Conservation (phyloP, 768 basidiomycete species). For the Tylopilus rubrobrunneus region DNA sequence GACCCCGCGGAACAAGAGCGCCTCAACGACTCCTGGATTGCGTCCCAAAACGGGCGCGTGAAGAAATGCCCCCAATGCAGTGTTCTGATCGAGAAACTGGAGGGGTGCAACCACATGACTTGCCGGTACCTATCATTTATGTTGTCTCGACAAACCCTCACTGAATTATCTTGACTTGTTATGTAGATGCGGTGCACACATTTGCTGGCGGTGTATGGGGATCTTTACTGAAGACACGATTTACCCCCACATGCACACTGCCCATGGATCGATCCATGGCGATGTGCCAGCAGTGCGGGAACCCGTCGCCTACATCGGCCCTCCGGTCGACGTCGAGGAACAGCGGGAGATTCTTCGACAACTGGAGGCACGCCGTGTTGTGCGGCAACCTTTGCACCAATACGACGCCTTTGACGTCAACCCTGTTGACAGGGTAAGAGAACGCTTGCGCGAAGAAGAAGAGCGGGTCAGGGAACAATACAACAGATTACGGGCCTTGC, state of each 20-base stretch:
- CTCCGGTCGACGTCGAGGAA: constrained; percentile 18
- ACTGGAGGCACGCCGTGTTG: constrained; percentile 9
- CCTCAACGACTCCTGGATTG: constrained; percentile 58
- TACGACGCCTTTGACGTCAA: not conserved
- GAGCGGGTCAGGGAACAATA: not conserved
- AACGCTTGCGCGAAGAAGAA: not conserved
- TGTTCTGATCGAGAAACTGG: constrained; percentile 61
- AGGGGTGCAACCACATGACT: constrained; percentile 79
- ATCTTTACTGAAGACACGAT: constrained; percentile 32
- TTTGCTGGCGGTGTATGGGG: constrained; percentile 65
- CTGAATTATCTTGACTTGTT: not conserved
- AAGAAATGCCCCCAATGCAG: constrained; percentile 72
- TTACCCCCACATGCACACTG: constrained; percentile 36
- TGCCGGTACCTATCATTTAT: constrained; percentile 36
- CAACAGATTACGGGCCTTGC: not conserved
- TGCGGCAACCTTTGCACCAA: not conserved
- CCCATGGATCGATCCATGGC: constrained; percentile 31
- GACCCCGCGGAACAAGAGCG: constrained; percentile 45
- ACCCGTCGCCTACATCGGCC: constrained; percentile 7
- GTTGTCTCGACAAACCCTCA: not conserved
- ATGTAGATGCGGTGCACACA: constrained; percentile 63
- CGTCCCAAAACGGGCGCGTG: constrained; percentile 48
- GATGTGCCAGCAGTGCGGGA: constrained; percentile 5
- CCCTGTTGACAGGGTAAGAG: not conserved
- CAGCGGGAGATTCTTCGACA: constrained; percentile 18